Evolutionary conservation across 306 rosid species (phyloP).

Genomic region (Carpinus fangiana): DNA sequence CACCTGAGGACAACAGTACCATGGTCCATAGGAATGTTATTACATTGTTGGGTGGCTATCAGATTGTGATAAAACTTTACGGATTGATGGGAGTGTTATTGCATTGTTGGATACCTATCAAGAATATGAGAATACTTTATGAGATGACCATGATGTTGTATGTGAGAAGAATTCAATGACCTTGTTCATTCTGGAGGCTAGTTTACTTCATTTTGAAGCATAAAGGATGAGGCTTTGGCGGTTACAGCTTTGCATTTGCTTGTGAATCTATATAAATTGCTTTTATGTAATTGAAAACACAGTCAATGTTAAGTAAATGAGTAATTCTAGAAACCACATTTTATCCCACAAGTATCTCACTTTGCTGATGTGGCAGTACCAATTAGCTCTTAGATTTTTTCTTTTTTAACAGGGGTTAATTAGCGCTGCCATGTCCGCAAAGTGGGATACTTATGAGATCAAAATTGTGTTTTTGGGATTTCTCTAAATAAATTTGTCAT

Average conservation of each 20-base stretch:
- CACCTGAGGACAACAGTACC: not conserved
- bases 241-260: constrained; percentile 13
- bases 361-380: no score
- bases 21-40: not conserved
- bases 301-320: not conserved
- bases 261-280: constrained; percentile 11
- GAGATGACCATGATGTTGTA: no score
- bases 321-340: no score
- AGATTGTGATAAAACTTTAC: no score
- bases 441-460: no score
- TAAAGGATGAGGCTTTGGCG: not conserved
- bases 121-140: not conserved
- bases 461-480: no score
- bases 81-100: not conserved
- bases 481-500: not conserved
- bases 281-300: constrained; percentile 1
- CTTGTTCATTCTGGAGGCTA: constrained; percentile 15
- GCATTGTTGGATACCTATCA: not conserved
- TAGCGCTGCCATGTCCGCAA: no score
- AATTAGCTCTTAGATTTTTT: no score
- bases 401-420: no score
- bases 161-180: not conserved
- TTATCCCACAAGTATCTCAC: no score
- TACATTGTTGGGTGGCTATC: no score
- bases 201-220: not conserved